Evolutionary conservation across 192 early-diverging fungal genomes (phyloP).

Genomic region (Allomyces javanicus): DNA sequence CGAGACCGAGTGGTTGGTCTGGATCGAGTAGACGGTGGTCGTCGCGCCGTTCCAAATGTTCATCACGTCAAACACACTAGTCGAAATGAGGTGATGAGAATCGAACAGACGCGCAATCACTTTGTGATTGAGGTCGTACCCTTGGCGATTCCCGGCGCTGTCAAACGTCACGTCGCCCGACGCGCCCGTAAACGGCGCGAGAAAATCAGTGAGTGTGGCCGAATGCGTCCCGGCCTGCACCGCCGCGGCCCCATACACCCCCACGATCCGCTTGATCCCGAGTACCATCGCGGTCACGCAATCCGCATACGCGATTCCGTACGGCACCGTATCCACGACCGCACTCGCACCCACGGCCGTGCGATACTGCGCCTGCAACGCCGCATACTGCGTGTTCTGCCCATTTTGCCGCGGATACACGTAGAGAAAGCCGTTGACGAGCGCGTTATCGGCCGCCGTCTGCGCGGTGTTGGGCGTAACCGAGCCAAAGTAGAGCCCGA

Average conservation of each 20-base stretch:
- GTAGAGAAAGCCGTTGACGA: neutral
- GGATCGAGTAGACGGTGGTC: neutral
- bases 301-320: neutral
- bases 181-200: neutral
- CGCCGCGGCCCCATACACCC: neutral
- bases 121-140: neutral
- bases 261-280: neutral
- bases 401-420: neutral
- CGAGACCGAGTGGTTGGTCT: neutral
- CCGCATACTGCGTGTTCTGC: neutral
- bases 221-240: neutral
- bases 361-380: neutral
- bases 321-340: neutral
- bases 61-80: neutral
- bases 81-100: too few species aligned
- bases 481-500: too few species aligned
- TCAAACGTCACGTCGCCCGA: neutral
- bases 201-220: neutral
- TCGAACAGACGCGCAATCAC: too few species aligned
- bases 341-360: neutral
- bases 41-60: neutral
- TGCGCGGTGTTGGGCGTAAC: neutral
- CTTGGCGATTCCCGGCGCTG: neutral
- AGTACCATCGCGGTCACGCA: neutral
- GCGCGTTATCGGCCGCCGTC: neutral